Evolutionary conservation across 371 early-diverging fungal genomes (phyloP), one percentile per base, ranked within the genome.

Genomic region (Conidiobolus incongruus): DNA sequence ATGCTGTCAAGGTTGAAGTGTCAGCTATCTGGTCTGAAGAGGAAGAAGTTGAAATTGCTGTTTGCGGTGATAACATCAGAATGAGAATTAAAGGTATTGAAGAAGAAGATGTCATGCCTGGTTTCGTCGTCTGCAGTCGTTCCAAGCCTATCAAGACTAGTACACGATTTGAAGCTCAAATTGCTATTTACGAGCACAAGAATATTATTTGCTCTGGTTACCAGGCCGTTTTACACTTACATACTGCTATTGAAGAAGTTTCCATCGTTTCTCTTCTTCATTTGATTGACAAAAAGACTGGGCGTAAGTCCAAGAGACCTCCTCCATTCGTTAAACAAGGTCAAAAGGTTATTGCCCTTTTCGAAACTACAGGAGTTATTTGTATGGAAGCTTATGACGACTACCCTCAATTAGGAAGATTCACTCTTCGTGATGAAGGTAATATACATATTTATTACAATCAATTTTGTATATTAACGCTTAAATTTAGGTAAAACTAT

Each of bases 401-500:
- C 29, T 75, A 77, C 50, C 81, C 84, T 38, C 91, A 90, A 59
- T 61, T 96, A 22, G 94, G 97, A 36, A 74, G 97, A 38, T 94
- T 96, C 67, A 93, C 91, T 22, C 65, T 96, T 19, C 81, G 97
- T 53, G 92, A 93, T 55, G 92, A 93, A 72, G 81, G 80, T 61
- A 59, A 49, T 26, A 26, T 26, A 4, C 8, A 26, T 26, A 4
- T 26, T 26, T 26, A 43, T 34, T 26, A 40, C 12, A n/a, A 37
- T 23, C 34, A 21, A 24, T 37, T 19, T 45, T n/a, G 3, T 24
- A 49, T 33, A 20, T 19, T 38, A 13, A 36, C 15, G 21, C 38
- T 38, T 17, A 19, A 4, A 20, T 23, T 26, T 36, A 55, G 78
- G 80, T 32, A 81, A 77, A 64, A 94, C 96, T 15, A 77, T 95